Percentiles rank a stretch among this genome's conserved stretches.
Evolutionary conservation across 2,329 filamentous ascomycete species (phyloP).

Genomic region (Eutypa lata): DNA sequence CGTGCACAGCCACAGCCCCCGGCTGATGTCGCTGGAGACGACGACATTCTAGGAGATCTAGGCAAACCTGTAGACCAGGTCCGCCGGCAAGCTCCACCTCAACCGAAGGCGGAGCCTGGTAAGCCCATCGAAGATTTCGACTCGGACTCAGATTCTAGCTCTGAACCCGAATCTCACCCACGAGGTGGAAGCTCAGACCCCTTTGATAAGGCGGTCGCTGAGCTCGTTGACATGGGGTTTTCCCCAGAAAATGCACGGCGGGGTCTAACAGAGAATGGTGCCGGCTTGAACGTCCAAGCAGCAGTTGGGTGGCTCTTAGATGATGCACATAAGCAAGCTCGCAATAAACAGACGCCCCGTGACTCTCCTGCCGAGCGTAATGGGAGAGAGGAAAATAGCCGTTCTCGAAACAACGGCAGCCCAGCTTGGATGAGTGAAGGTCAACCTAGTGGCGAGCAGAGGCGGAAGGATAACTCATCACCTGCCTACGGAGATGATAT

Average conservation of each 20-base stretch:
- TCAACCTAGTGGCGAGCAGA: constrained; percentile 38
- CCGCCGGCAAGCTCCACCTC: constrained; percentile 41
- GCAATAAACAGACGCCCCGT: constrained; percentile 62
- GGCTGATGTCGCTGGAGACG: constrained; percentile 45
- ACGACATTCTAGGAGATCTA: constrained; percentile 65
- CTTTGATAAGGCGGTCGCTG: constrained; percentile 77
- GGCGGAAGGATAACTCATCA: constrained; percentile 52
- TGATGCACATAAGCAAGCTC: constrained; percentile 82
- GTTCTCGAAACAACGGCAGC: constrained; percentile 35
- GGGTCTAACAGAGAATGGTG: constrained; percentile 76
- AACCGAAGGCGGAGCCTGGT: constrained; percentile 48
- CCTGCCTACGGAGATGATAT: constrained; percentile 66
- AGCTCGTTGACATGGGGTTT: constrained; percentile 94
- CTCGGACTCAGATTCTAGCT: constrained; percentile 45
- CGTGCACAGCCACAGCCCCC: constrained; percentile 23
- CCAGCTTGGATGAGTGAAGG: constrained; percentile 65
- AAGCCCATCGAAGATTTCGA: constrained; percentile 53
- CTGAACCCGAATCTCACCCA: constrained; percentile 32
- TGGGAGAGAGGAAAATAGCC: constrained; percentile 33
- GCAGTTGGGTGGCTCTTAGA: constrained; percentile 89
- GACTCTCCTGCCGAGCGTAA: constrained; percentile 41
- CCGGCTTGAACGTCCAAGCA: constrained; percentile 75
- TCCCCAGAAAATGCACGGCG: constrained; percentile 76
- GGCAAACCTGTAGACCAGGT: constrained; percentile 64
- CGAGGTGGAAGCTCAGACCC: constrained; percentile 46